phyloP scores from a whole-genome alignment of 495 filamentous ascomycete species.

The Xylaria flabelliformis region DNA sequence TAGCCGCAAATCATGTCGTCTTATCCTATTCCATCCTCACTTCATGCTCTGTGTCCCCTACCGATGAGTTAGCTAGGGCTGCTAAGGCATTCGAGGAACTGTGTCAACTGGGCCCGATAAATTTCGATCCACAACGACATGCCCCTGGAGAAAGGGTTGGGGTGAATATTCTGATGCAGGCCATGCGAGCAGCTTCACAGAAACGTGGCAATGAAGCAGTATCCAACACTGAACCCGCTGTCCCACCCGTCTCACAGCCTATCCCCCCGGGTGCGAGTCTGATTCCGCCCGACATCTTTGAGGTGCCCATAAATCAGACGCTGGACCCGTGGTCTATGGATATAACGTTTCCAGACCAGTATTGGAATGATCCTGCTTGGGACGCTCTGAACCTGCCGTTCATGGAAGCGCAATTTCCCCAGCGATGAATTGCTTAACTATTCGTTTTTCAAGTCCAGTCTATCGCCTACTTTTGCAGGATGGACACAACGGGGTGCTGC shows the following conservation, averaged over 20 bases:
- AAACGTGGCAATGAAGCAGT: neutral
- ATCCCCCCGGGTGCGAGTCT: neutral
- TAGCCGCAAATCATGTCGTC: slow-evolving; percentile 40
- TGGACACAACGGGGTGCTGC: neutral
- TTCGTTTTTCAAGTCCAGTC: neutral
- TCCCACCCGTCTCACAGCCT: neutral
- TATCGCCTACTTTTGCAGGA: neutral
- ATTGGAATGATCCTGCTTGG: slow-evolving; percentile 19
- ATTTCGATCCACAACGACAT: slow-evolving; percentile 18
- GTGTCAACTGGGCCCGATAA: slow-evolving; percentile 32
- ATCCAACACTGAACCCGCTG: neutral
- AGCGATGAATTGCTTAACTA: neutral
- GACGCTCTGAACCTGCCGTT: slow-evolving; percentile 15
- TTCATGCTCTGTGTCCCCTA: slow-evolving; percentile 19
- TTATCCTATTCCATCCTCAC: slow-evolving; percentile 39
- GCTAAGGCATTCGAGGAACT: slow-evolving; percentile 36
- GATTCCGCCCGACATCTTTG: neutral
- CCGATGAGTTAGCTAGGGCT: slow-evolving; percentile 34
- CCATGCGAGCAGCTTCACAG: neutral
- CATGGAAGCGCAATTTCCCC: slow-evolving; percentile 3
- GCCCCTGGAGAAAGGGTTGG: slow-evolving; percentile 2
- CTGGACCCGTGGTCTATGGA: slow-evolving; percentile 3
- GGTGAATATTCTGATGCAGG: slow-evolving; percentile 1
- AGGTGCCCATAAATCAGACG: neutral
- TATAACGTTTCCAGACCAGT: slow-evolving; percentile 15